phyloP scores from a whole-genome alignment of 2,329 filamentous ascomycete species.

The Orbilia blumenaviensis region DNA sequence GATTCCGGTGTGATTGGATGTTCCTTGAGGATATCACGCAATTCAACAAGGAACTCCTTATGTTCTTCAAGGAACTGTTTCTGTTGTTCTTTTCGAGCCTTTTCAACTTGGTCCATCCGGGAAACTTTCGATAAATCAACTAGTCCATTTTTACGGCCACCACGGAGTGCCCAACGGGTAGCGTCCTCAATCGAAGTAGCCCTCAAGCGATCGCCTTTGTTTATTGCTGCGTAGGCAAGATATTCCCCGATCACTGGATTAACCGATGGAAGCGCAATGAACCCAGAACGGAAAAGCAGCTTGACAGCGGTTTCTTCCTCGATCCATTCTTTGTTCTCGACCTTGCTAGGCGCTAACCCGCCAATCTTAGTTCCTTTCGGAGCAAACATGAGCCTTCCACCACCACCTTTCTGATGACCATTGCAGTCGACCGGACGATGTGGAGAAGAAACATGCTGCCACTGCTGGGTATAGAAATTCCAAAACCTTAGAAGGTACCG shows the following conservation, averaged over 20 bases:
- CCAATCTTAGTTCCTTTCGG: conserved; percentile 13
- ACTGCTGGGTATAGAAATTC: conserved; percentile 43
- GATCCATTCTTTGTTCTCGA: conserved; percentile 47
- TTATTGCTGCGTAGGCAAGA: background rate
- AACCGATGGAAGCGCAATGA: conserved; percentile 24
- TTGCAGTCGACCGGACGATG: conserved; percentile 33
- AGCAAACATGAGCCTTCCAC: conserved; percentile 45
- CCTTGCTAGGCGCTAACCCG: background rate
- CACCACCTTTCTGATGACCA: conserved; percentile 1
- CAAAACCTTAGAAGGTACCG: conserved; percentile 47
- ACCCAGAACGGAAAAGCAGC: conserved; percentile 32
- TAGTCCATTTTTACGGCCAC: conserved; percentile 33
- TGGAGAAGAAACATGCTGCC: conserved; percentile 43
- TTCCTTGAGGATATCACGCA: background rate
- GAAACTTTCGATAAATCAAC: conserved; percentile 15
- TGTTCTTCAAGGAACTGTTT: conserved; percentile 16
- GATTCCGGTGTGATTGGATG: conserved; percentile 6
- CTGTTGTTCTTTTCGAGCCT: background rate
- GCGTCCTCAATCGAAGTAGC: background rate
- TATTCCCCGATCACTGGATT: conserved; percentile 5
- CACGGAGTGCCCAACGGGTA: conserved; percentile 23
- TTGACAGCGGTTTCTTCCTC: conserved; percentile 37
- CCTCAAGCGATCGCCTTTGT: background rate
- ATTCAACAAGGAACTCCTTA: background rate
- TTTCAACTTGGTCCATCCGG: background rate